phyloP scores from a whole-genome alignment of 495 filamentous ascomycete genomes.

The Podospora bellae-mahoneyi region DNA sequence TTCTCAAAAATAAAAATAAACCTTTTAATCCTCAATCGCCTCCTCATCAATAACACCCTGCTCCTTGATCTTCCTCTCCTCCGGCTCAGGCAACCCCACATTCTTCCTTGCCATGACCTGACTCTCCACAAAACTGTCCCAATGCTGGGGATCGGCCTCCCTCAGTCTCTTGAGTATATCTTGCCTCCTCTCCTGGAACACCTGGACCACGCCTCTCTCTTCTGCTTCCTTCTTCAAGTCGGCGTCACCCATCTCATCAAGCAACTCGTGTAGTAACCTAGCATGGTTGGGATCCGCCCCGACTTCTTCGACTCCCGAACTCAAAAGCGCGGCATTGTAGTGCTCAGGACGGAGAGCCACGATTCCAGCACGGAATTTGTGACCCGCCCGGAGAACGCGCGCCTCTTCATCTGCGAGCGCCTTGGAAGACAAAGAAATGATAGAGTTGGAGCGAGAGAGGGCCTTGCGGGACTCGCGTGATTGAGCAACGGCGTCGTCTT shows the following conservation, averaged over 20 bases:
- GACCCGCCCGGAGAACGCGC: constrained; percentile 77
- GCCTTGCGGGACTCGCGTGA: constrained; percentile 37
- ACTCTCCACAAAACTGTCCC: constrained; percentile 62
- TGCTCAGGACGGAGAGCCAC: constrained; percentile 41
- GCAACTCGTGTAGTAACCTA: constrained; percentile 53
- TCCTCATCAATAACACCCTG: neutral
- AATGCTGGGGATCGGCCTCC: constrained; percentile 57
- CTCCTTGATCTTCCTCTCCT: neutral
- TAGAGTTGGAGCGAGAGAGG: constrained; percentile 68
- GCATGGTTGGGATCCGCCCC: constrained; percentile 56
- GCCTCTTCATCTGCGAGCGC: constrained; percentile 86
- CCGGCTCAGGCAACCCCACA: constrained; percentile 20
- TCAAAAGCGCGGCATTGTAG: constrained; percentile 36
- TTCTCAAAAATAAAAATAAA: neutral
- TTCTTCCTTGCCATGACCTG: constrained; percentile 66
- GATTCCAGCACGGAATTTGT: constrained; percentile 66
- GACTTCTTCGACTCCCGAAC: constrained; percentile 41
- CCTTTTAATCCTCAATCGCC: constrained; percentile 4
- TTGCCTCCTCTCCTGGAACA: constrained; percentile 56
- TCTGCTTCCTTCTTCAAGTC: constrained; percentile 54
- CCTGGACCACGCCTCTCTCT: constrained; percentile 53
- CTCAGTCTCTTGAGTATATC: constrained; percentile 50
- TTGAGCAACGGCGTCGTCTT: constrained; percentile 42
- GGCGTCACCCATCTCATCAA: constrained; percentile 64
- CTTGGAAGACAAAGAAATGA: constrained; percentile 74